Evolutionary conservation across 805 yeast genomes (phyloP).

Genomic region (Myxozyma mucilagina): DNA sequence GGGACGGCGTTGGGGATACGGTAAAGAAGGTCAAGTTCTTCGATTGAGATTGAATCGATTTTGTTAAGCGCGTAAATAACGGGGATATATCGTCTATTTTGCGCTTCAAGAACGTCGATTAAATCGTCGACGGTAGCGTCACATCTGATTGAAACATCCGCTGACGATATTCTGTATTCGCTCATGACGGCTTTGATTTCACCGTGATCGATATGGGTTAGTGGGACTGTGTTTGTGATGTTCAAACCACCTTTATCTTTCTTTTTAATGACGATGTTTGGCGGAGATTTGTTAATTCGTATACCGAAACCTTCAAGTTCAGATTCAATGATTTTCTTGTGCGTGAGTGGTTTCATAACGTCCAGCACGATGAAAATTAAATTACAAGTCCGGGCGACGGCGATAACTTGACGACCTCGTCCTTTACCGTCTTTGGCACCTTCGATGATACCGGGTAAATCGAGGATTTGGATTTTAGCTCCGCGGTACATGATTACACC

Average conservation of each 20-base stretch:
- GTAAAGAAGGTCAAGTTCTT: conserved; percentile 86
- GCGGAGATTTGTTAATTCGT: conserved; percentile 83
- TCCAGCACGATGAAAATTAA: conserved; percentile 90
- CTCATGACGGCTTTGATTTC: conserved; percentile 95
- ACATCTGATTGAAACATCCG: conserved; percentile 94
- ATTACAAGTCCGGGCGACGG: conserved; percentile 98
- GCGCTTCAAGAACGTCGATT: conserved; percentile 89
- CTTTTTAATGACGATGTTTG: conserved; percentile 86
- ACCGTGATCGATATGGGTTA: conserved; percentile 87
- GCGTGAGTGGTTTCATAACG: conserved; percentile 93
- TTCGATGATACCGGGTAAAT: conserved; percentile 93
- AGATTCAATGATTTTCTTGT: conserved; percentile 88
- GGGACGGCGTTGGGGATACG: conserved; percentile 97
- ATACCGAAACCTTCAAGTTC: conserved; percentile 98
- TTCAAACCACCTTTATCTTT: conserved; percentile 96
- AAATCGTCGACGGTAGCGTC: conserved; percentile 97
- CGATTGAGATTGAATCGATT: conserved; percentile 90
- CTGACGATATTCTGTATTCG: conserved; percentile 92
- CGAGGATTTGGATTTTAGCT: conserved; percentile 97
- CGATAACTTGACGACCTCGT: conserved; percentile 97
- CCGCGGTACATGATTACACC: conserved; percentile 96
- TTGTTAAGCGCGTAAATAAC: conserved; percentile 93
- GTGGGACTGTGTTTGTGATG: conserved; percentile 88
- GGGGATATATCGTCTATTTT: conserved; percentile 89
- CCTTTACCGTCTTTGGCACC: conserved; percentile 99